Percentiles rank a stretch among this genome's conserved stretches.
Conservation (phyloP, 768 basidiomycete genomes). For the Suillus lakei region DNA sequence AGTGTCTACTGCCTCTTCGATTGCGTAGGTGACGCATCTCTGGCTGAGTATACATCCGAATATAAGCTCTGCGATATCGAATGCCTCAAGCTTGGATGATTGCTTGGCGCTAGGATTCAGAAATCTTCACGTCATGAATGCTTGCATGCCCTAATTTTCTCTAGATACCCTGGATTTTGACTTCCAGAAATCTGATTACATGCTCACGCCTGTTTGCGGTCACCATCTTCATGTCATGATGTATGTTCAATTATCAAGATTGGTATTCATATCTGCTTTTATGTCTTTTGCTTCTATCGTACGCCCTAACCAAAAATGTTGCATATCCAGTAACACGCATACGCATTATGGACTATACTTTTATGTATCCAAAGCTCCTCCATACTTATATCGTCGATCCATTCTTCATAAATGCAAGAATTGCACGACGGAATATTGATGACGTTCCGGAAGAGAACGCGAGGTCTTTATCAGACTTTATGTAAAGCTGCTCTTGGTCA, state of each 20-base stretch:
- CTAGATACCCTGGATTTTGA: background rate
- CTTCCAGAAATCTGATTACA: background rate
- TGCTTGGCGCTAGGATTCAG: background rate
- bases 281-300: background rate
- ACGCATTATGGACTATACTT: background rate
- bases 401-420: background rate
- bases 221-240: background rate
- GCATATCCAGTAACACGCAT: background rate
- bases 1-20: background rate
- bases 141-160: background rate
- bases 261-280: background rate
- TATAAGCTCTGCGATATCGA: background rate
- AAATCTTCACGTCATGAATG: background rate
- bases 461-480: background rate
- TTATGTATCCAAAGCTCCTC: background rate
- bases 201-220: background rate
- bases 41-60: background rate
- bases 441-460: background rate
- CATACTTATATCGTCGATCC: background rate
- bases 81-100: background rate
- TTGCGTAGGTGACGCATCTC: background rate
- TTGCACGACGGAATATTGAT: too few relatives aligned
- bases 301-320: background rate
- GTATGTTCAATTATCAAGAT: background rate
- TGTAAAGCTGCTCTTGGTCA: background rate